phyloP scores from a whole-genome alignment of 1,284 basidiomycete genomes.

The Trametes pubescens region DNA sequence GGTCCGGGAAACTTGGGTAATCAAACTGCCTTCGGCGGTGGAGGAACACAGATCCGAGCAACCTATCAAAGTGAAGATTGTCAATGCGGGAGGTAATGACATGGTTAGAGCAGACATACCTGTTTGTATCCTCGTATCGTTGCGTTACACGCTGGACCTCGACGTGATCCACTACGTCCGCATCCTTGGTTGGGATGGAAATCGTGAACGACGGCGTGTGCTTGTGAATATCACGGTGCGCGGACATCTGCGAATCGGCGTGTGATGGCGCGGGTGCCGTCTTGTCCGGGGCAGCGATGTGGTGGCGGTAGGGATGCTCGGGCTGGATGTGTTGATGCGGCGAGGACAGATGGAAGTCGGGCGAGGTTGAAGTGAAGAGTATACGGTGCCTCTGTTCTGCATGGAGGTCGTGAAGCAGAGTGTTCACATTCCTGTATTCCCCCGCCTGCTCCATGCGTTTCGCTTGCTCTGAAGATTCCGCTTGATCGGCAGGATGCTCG shows the following conservation, averaged over 20 bases:
- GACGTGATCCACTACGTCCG: constrained; percentile 24
- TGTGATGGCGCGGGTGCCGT: neutral
- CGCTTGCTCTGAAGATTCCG: constrained; percentile 35
- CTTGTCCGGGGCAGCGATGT: constrained; percentile 11
- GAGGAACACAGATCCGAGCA: constrained; percentile 68
- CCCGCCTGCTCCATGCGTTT: constrained; percentile 39
- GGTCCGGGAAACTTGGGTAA: constrained; percentile 3
- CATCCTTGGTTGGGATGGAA: constrained; percentile 24
- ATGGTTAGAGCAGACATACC: constrained; percentile 46
- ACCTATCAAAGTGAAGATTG: constrained; percentile 38
- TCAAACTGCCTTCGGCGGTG: constrained; percentile 60
- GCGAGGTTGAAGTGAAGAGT: constrained; percentile 48
- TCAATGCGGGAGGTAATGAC: neutral
- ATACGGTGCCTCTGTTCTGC: constrained; percentile 68
- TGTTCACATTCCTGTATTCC: constrained; percentile 66
- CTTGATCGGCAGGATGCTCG: constrained; percentile 27
- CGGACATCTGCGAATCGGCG: neutral
- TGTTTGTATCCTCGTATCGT: constrained; percentile 71
- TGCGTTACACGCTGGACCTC: constrained; percentile 59
- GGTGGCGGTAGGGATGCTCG: constrained; percentile 1
- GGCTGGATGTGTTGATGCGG: constrained; percentile 8
- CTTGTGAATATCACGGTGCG: constrained; percentile 1
- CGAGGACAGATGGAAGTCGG: constrained; percentile 12
- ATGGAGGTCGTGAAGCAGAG: constrained; percentile 71
- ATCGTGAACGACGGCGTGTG: constrained; percentile 22